Percentiles rank a stretch among this genome's conserved stretches.
These are phyloP conservation scores for Mycena floridula DNA, from an alignment of 768 basidiomycete species.

Conservation along the genomic window DNA sequence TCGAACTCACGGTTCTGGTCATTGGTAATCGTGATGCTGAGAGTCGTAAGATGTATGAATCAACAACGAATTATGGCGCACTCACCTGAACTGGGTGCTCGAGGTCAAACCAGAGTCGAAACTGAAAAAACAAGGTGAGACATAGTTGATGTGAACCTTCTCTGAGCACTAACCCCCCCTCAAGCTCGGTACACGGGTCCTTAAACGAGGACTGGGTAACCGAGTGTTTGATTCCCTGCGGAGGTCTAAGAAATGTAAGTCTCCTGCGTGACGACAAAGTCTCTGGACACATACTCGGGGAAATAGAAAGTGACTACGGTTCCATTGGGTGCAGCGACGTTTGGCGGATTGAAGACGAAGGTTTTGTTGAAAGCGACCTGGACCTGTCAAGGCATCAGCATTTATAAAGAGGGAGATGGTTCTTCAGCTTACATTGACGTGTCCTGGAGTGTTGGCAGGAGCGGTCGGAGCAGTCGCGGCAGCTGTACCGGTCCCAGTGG, in stretches of 20 bases:
- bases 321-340: constrained; percentile 42
- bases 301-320: constrained; percentile 50
- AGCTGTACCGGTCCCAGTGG: constrained; percentile 6
- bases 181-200: constrained; percentile 44
- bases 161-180: no score
- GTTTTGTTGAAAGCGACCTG: constrained; percentile 32
- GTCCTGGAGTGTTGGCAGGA: constrained; percentile 26
- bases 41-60: no score
- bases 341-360: constrained; percentile 38
- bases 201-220: constrained; percentile 54
- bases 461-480: constrained; percentile 30
- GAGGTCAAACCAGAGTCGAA: constrained; percentile 49
- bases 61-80: no score
- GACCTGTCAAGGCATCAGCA: constrained; percentile 24
- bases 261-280: no score
- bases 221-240: constrained; percentile 38
- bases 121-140: constrained; percentile 32
- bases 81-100: constrained; percentile 32
- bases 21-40: constrained; percentile 42
- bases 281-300: constrained; percentile 33
- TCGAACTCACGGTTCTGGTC: constrained; percentile 35
- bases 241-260: no score
- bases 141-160: no score
- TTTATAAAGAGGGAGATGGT: not conserved
- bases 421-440: constrained; percentile 27